Percentiles rank a stretch among this genome's conserved stretches.
phyloP scores from a whole-genome alignment of 2,329 filamentous ascomycete genomes.

The Clonostachys chloroleuca region DNA sequence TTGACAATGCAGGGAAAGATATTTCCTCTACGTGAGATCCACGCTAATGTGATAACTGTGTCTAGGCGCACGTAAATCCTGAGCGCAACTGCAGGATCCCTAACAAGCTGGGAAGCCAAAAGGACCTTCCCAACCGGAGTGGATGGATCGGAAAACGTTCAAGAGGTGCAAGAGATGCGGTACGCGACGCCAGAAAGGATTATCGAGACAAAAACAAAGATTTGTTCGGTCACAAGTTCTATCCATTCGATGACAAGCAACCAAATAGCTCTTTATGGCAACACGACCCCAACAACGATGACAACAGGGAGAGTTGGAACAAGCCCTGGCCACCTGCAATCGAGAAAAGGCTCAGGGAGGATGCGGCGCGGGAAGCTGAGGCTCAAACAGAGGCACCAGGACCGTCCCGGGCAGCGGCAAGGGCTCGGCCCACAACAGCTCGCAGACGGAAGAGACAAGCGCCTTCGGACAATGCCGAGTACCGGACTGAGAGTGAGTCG shows the following conservation, averaged over 20 bases:
- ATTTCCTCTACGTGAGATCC: too few species aligned
- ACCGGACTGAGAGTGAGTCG: too few species aligned
- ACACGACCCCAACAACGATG: not conserved
- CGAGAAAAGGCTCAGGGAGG: too few species aligned
- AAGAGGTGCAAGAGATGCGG: not conserved
- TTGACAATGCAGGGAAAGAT: too few species aligned
- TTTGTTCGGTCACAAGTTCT: not conserved
- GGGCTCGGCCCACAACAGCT: too few species aligned
- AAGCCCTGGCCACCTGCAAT: not conserved
- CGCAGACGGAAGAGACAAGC: too few species aligned
- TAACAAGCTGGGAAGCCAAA: constrained; percentile 8
- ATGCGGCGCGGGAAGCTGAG: too few species aligned
- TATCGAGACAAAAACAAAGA: not conserved
- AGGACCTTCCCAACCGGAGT: constrained; percentile 20
- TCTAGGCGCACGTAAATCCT: not conserved
- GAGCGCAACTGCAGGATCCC: constrained; percentile 16
- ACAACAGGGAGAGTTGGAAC: not conserved
- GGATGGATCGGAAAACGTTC: constrained; percentile 18
- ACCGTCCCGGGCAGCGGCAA: too few species aligned
- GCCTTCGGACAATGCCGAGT: too few species aligned
- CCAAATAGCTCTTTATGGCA: not conserved
- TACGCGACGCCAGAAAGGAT: not conserved
- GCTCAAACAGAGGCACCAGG: too few species aligned
- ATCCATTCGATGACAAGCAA: not conserved
- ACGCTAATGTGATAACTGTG: too few species aligned